Evolutionary conservation across 75 land plant genomes (phyloP).

Genomic region (Cryptomeria japonica): DNA sequence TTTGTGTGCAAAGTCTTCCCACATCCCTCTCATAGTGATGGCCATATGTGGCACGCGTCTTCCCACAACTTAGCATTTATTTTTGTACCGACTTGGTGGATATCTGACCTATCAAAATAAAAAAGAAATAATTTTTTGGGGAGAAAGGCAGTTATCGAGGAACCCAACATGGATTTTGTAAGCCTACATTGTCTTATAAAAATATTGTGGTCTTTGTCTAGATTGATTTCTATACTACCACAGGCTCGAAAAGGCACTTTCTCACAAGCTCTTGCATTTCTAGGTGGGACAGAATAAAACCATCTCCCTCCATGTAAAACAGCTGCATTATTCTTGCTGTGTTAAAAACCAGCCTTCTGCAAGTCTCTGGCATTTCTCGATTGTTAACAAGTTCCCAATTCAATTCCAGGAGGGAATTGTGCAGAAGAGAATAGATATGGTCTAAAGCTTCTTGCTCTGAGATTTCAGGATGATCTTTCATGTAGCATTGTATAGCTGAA

Average conservation of each 20-base stretch:
- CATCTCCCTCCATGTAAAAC: neutral
- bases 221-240: neutral
- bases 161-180: too few species aligned
- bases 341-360: neutral
- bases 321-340: neutral
- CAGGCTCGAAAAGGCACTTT: neutral
- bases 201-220: too few species aligned
- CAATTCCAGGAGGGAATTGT: slow-evolving; percentile 20
- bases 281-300: neutral
- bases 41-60: too few species aligned
- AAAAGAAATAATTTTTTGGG: too few species aligned
- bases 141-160: too few species aligned
- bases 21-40: too few species aligned
- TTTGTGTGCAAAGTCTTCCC: too few species aligned
- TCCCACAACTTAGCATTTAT: too few species aligned
- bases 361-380: neutral
- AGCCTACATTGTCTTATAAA: too few species aligned
- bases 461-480: slow-evolving; percentile 18
- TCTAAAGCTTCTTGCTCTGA: slow-evolving; percentile 20
- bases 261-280: neutral
- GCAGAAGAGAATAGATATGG: neutral
- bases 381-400: slow-evolving; percentile 17
- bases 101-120: too few species aligned
- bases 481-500: slow-evolving; percentile 21
- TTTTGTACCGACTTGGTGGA: too few species aligned